A percentile compares a stretch with the other conserved stretches of the same genome.
Conservation (phyloP, 331 rosid genomes). For the Quercus tomentella region DNA sequence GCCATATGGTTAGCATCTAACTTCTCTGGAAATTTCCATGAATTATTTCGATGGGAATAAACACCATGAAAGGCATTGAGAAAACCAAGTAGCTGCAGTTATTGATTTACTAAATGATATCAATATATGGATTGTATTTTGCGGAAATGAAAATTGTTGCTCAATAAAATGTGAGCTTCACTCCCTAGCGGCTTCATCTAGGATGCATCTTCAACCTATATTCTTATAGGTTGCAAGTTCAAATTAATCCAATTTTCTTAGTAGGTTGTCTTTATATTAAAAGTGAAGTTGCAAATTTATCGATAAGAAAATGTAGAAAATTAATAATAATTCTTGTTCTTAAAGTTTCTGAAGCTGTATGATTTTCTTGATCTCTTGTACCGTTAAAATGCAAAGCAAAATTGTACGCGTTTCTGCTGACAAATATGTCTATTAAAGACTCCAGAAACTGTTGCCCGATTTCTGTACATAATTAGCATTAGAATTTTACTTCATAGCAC, state of each 20-base stretch:
- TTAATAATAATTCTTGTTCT: not conserved
- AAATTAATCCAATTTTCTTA: not conserved
- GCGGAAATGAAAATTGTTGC: not conserved
- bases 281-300: not conserved
- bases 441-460: not conserved
- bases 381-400: not conserved
- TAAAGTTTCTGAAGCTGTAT: not conserved
- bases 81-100: not conserved
- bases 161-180: not conserved
- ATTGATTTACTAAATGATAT: not conserved
- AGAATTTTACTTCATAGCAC: not conserved
- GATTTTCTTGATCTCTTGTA: not conserved
- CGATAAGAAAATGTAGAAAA: not conserved
- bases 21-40: not conserved
- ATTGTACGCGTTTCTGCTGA: not conserved
- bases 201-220: too few relatives aligned
- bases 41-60: not conserved
- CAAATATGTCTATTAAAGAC: not conserved
- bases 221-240: not conserved
- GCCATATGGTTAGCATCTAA: constrained; percentile 25
- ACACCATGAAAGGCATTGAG: not conserved
- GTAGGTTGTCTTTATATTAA: not conserved
- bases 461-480: not conserved
- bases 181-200: not conserved
- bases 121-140: not conserved